Evolutionary conservation across 2,329 filamentous ascomycete species (phyloP), one percentile per base, ranked within the genome.

Genomic region (Aspergillus quadrilineatus): DNA sequence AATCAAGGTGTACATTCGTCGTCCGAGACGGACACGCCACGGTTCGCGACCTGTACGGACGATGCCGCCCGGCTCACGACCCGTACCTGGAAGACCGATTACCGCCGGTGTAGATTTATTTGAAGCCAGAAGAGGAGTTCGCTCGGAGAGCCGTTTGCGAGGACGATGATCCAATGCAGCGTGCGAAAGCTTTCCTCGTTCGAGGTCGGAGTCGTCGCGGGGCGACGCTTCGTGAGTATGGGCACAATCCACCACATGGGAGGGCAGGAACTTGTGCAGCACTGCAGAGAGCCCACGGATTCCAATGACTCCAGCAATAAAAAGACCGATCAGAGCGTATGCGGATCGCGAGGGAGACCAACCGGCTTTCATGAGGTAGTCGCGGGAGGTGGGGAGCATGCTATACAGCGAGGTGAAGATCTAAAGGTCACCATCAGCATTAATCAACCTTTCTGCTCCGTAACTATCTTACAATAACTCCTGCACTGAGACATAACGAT

Each of bases 401-500:
- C 87, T 94, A 73, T 92, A 96, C 30, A 97, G 77, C 1, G 93
- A 87, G 36, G 92, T 96, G 74, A 96, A 97, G 41, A 96, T 83
- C 92, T 96, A 39, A 9, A 39, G 17, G 29, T 39, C 42, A 45
- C 14, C 26, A 6, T 44, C 41, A 50, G 43, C 52, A 43, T 12
- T 22, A 12, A 26, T 14, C 14, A 37, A 28, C 22, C 42, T 14
- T 45, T 30, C 34, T n/a, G 15, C 22, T 15, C 14, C 3, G 34
- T 8, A 12, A 34, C 29, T 29, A 30, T n/a, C 28, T 36, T 74
- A 96, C 92, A 92, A 99, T 96, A 45, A 97, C 92, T 43, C 94
- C 93, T 64, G 96, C 96, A 71, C 92, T 97, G 62, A 99, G 77
- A 74, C 92, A 96, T 59, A 97, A 77, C 0, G 93, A 97, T 22